Evolutionary conservation across 805 yeast species (phyloP).

Genomic region (Allodekkera sacchari): DNA sequence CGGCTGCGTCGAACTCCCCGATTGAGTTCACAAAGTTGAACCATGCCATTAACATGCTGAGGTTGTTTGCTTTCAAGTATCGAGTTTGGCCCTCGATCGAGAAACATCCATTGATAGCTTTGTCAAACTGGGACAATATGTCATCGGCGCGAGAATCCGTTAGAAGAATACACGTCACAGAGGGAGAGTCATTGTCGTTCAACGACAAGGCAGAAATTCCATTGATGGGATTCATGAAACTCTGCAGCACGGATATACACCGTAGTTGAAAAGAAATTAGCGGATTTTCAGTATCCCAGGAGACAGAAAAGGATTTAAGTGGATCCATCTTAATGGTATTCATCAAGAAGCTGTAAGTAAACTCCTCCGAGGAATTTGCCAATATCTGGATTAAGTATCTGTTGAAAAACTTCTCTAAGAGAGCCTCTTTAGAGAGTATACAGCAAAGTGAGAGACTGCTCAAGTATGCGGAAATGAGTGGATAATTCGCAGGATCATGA

Average conservation of each 20-base stretch:
- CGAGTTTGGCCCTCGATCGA: no score
- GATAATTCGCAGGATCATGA: slow-evolving; percentile 3
- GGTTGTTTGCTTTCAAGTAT: no score
- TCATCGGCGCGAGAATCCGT: slow-evolving; percentile 33
- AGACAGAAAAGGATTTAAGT: slow-evolving; percentile 46
- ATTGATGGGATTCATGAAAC: no score
- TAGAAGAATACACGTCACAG: slow-evolving; percentile 32
- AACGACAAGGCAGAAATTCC: slow-evolving; percentile 36
- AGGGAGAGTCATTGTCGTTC: no score
- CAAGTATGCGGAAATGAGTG: slow-evolving; percentile 15
- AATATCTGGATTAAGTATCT: slow-evolving; percentile 60
- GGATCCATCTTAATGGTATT: slow-evolving; percentile 56
- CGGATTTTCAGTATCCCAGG: neutral
- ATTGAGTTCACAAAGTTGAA: no score
- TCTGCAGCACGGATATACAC: no score
- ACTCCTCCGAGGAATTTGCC: slow-evolving; percentile 46
- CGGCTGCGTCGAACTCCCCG: no score
- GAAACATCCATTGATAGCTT: no score
- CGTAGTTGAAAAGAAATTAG: no score
- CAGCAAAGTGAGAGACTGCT: slow-evolving; percentile 17
- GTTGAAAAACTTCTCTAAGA: slow-evolving; percentile 30
- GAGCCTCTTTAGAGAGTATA: slow-evolving; percentile 10
- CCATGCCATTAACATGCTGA: no score
- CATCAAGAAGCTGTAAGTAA: slow-evolving; percentile 49
- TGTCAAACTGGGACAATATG: slow-evolving; percentile 34